phyloP scores from a whole-genome alignment of 2,329 filamentous ascomycete genomes.

The Calcarisporium arbuscula region DNA sequence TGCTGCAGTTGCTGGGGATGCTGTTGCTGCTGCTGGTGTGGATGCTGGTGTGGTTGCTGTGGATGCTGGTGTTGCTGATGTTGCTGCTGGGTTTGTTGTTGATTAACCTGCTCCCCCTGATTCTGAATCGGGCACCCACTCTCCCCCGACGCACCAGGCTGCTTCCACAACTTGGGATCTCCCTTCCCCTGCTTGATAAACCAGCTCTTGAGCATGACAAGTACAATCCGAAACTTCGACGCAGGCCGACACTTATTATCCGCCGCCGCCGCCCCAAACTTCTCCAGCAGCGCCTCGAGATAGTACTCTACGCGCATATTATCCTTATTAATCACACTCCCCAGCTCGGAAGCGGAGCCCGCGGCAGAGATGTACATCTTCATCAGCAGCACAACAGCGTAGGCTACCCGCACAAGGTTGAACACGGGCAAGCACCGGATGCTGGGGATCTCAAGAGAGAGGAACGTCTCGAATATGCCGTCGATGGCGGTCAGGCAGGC shows the following conservation, averaged over 20 bases:
- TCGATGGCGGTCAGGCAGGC: slow-evolving; percentile 63
- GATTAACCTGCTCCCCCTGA: background rate
- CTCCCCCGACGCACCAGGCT: slow-evolving; percentile 1
- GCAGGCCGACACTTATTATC: slow-evolving; percentile 59
- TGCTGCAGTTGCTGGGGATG: slow-evolving; percentile 14
- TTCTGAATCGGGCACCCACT: background rate
- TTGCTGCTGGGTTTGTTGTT: slow-evolving; percentile 5
- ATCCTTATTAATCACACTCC: slow-evolving; percentile 61
- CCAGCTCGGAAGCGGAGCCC: slow-evolving; percentile 57
- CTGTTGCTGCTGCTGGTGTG: slow-evolving; percentile 9
- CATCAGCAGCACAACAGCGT: slow-evolving; percentile 64
- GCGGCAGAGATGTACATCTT: slow-evolving; percentile 67
- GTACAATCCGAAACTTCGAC: slow-evolving; percentile 63
- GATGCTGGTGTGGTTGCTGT: slow-evolving; percentile 3
- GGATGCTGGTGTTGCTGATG: slow-evolving; percentile 10
- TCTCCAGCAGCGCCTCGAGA: slow-evolving; percentile 62
- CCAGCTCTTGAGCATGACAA: slow-evolving; percentile 66
- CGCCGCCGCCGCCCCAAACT: slow-evolving; percentile 58
- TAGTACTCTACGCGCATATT: slow-evolving; percentile 61
- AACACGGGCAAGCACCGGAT: slow-evolving; percentile 64
- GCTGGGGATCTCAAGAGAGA: slow-evolving; percentile 50
- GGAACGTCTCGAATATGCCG: slow-evolving; percentile 58
- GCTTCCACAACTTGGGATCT: background rate
- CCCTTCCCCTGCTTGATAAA: slow-evolving; percentile 47
- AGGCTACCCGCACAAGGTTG: slow-evolving; percentile 65